These are phyloP conservation scores for Pyronema omphalodes DNA, from an alignment of 495 filamentous ascomycete species.

Conservation along the genomic window DNA sequence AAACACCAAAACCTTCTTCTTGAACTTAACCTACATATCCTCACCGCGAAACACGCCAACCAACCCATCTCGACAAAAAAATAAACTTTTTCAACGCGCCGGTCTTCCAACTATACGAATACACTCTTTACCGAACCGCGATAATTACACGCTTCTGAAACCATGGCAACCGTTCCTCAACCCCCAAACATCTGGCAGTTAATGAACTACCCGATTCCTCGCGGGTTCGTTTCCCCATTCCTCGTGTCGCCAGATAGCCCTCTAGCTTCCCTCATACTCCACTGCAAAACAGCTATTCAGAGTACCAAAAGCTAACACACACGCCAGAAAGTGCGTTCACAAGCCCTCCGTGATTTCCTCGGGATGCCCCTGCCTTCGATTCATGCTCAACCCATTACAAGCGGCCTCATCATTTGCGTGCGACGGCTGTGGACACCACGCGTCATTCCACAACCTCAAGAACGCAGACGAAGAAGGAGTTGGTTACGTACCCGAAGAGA, in stretches of 20 bases:
- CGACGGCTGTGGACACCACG: conserved; percentile 38
- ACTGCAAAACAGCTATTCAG: neutral
- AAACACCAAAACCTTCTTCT: too few species aligned
- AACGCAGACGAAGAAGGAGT: conserved; percentile 30
- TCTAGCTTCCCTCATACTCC: neutral
- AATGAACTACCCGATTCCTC: conserved; percentile 18
- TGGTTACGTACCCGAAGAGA: neutral
- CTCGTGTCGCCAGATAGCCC: neutral
- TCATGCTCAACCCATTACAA: conserved; percentile 41
- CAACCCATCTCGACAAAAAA: too few species aligned
- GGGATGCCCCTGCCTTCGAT: conserved; percentile 37
- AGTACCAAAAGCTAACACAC: neutral
- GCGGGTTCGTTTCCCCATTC: neutral
- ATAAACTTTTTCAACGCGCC: too few species aligned
- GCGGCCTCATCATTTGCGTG: conserved; percentile 34
- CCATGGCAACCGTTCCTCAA: too few species aligned
- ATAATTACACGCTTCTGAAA: too few species aligned
- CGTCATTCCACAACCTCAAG: conserved; percentile 35
- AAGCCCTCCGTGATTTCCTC: conserved; percentile 28
- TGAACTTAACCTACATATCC: too few species aligned
- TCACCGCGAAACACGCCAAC: too few species aligned
- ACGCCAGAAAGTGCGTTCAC: conserved; percentile 23
- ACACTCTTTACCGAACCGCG: too few species aligned
- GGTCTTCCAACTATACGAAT: too few species aligned
- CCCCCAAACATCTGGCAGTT: conserved; percentile 23